Percentiles rank a stretch among this genome's conserved stretches.
These are phyloP conservation scores for Globisporangium echinulatum DNA, from an alignment of 352 stramenopile genomes.

Conservation along the genomic window DNA sequence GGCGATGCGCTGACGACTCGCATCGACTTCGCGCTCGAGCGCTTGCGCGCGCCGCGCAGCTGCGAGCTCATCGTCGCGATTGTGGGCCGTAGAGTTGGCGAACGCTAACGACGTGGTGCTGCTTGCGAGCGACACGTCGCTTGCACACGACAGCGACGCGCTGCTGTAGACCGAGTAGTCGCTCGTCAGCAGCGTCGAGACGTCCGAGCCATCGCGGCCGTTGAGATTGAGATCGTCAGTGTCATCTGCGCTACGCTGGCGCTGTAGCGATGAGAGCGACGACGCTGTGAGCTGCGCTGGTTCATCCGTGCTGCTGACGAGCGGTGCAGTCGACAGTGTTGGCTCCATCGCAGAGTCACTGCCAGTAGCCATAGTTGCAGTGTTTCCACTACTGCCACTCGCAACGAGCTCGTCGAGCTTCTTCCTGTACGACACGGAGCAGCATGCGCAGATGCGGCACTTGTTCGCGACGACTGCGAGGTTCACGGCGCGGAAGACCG, in stretches of 20 bases:
- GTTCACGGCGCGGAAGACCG: conserved; percentile 59
- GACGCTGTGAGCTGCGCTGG: conserved; percentile 3
- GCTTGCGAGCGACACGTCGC: conserved; percentile 14
- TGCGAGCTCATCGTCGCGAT: conserved; percentile 59
- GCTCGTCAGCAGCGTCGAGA: conserved; percentile 28
- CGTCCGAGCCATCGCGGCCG: conserved; percentile 21
- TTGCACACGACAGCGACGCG: conserved; percentile 21
- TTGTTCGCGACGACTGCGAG: conserved; percentile 54
- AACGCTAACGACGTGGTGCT: not conserved
- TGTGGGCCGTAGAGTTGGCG: conserved; percentile 1
- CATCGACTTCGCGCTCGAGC: conserved; percentile 66
- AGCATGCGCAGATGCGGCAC: conserved; percentile 66
- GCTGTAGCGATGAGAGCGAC: not conserved
- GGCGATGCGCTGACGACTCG: conserved; percentile 50
- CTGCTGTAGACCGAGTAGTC: conserved; percentile 21
- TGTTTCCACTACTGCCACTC: not conserved
- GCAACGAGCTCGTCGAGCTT: conserved; percentile 13
- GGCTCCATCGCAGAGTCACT: too few species aligned
- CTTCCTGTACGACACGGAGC: conserved; percentile 59
- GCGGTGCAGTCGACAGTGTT: not conserved
- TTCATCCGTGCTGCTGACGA: not conserved
- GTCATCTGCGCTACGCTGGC: not conserved
- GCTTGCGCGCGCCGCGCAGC: conserved; percentile 46
- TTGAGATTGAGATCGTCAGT: not conserved
- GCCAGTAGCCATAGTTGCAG: too few species aligned